Evolutionary conservation across 371 early-diverging fungal genomes (phyloP), one percentile per base, ranked within the genome.

Genomic region (Mucor mucedo): DNA sequence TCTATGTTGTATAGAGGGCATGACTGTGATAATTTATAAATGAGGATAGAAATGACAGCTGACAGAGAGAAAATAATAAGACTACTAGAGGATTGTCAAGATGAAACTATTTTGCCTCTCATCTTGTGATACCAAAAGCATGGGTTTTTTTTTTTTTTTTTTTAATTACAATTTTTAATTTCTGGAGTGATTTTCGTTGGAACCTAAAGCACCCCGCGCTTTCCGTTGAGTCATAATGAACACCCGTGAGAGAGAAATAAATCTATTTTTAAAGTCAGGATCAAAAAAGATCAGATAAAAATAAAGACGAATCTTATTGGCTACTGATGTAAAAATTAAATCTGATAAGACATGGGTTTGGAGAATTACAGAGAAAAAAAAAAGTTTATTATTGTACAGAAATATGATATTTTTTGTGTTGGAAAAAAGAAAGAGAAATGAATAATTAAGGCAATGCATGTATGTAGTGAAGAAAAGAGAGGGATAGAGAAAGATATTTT

Each of bases 261-360:
- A 35, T 35, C 35, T 6, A 8, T 14, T 47, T 47, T 47, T 2
- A 50, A 49, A 35, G 35, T 32, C 50, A 49, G 47, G 59, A 50
- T 58, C 49, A 58, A 48, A 21, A 50, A 50, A 14, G 50, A 50
- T 50, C 50, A 11, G 50, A 50, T 50, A 28, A 49, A 29, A 16
- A 14, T 39, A 39, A 39, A 6, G 42, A 40, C 21, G 21, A 21
- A 21, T 21, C 21, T 21, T 21, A 21, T 21, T 21, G 21, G 21
- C 21, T 21, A 21, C 21, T 44, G 55, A 40, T 5, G 21, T 16
- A 42, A 5, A 42, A 27, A 5, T 27, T 54, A 9, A 16, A 55
- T 55, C 55, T 55, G 55, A 55, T 55, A 55, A 55, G 55, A 41
- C 28, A 40, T 42, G 29, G 55, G 55, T 40, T n/a, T 35, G n/a